Conservation (phyloP, 1,284 basidiomycete genomes). For the Ustilago tritici region DNA sequence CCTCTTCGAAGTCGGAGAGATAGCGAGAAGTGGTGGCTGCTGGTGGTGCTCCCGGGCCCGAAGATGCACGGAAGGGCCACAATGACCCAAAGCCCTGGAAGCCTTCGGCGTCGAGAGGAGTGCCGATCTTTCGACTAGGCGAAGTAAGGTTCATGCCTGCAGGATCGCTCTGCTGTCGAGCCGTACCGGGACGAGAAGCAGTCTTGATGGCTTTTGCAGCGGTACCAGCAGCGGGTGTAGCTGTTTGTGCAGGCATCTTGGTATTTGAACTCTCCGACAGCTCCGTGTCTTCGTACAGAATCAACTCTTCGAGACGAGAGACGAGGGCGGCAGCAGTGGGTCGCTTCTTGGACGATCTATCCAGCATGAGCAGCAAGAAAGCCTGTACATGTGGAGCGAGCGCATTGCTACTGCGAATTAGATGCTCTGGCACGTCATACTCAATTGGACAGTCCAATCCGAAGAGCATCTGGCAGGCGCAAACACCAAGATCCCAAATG, state of each 20-base stretch:
- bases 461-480: constrained; percentile 65
- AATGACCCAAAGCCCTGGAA: constrained; percentile 49
- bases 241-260: constrained; percentile 18
- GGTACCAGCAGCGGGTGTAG: constrained; percentile 10
- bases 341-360: constrained; percentile 55
- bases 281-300: constrained; percentile 55
- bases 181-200: constrained; percentile 24
- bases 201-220: constrained; percentile 16
- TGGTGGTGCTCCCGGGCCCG: constrained; percentile 20
- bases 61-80: constrained; percentile 61
- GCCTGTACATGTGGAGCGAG: constrained; percentile 43
- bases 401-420: constrained; percentile 27
- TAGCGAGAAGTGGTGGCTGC: constrained; percentile 59
- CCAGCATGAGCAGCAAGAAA: constrained; percentile 56
- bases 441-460: constrained; percentile 52
- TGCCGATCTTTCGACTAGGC: constrained; percentile 20
- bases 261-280: constrained; percentile 37
- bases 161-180: constrained; percentile 30
- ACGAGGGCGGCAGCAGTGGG: constrained; percentile 47
- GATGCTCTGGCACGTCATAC: constrained; percentile 52
- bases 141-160: constrained; percentile 8
- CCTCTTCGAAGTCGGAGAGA: constrained; percentile 68
- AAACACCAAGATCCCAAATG: constrained; percentile 67
- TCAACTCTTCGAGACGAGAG: constrained; percentile 60
- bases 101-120: constrained; percentile 12